Evolutionary conservation across 352 stramenopile species (phyloP).

Genomic region (Plasmopara viticola): DNA sequence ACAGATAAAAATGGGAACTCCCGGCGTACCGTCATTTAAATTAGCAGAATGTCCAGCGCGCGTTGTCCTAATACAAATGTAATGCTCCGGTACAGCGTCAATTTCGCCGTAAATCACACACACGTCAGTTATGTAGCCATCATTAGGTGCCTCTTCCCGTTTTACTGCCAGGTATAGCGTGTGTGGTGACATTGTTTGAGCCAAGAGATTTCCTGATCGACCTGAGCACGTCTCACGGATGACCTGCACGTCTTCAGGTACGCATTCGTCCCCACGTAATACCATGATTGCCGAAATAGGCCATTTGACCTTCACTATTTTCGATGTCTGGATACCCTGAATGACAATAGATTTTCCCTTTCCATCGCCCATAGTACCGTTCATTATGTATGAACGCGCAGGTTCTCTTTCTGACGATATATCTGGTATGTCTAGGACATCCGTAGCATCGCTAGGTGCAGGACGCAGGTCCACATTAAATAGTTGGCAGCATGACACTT

Average conservation of each 20-base stretch:
- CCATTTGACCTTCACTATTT: constrained; percentile 60
- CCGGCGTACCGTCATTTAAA: constrained; percentile 70
- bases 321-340: constrained; percentile 54
- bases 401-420: constrained; percentile 16
- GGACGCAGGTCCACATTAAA: constrained; percentile 69
- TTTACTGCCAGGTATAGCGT: constrained; percentile 72
- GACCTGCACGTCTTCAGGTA: constrained; percentile 64
- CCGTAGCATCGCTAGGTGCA: constrained; percentile 13
- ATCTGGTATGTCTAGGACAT: constrained; percentile 11
- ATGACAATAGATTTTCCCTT: constrained; percentile 47
- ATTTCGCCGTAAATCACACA: constrained; percentile 85
- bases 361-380: constrained; percentile 65
- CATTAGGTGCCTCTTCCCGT: constrained; percentile 40
- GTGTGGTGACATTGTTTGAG: constrained; percentile 64
- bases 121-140: constrained; percentile 62
- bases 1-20: constrained; percentile 81
- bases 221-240: constrained; percentile 67
- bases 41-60: constrained; percentile 66
- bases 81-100: constrained; percentile 71
- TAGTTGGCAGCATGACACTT: constrained; percentile 64
- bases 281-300: constrained; percentile 70
- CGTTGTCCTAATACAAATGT: constrained; percentile 68
- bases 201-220: constrained; percentile 61
- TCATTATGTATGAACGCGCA: constrained; percentile 36
- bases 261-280: constrained; percentile 61